Evolutionary conservation across 73 alveolate genomes (phyloP).

Genomic region (Vitrella brassicaformis): DNA sequence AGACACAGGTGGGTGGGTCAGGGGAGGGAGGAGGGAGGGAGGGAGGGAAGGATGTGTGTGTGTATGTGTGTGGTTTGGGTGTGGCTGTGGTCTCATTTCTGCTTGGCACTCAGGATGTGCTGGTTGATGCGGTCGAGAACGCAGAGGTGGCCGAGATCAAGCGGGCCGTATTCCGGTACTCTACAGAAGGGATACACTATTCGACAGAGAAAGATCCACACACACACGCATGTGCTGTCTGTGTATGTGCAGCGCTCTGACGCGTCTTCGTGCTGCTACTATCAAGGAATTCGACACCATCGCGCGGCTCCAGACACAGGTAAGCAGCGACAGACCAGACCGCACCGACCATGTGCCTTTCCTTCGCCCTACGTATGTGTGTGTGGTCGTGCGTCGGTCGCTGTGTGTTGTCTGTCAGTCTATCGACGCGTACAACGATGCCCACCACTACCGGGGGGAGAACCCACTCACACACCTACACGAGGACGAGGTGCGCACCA

Average conservation of each 20-base stretch:
- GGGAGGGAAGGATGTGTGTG: neutral
- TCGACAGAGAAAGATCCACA: neutral
- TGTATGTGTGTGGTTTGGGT: too few species aligned
- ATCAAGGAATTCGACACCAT: constrained; percentile 20
- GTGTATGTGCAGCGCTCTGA: neutral
- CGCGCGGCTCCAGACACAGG: constrained; percentile 18
- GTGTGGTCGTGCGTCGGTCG: neutral
- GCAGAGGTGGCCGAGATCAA: constrained; percentile 17
- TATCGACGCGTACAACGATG: constrained; percentile 19
- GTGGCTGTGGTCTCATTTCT: neutral
- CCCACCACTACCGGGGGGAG: constrained; percentile 18
- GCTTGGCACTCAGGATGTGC: neutral
- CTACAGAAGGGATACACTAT: too few species aligned
- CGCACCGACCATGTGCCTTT: too few species aligned
- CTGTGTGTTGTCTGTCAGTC: neutral
- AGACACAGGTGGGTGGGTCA: constrained; percentile 2
- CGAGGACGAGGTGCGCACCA: neutral
- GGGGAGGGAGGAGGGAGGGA: neutral
- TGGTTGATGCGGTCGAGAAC: constrained; percentile 11
- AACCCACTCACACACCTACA: constrained; percentile 8
- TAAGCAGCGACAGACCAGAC: too few species aligned
- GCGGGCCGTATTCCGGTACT: constrained; percentile 12
- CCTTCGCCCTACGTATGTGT: neutral
- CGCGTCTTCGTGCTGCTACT: constrained; percentile 7
- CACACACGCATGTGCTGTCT: neutral